Base-by-base conservation (phyloP, 208 protist species). In the Trypanosoma congolense region DNA sequence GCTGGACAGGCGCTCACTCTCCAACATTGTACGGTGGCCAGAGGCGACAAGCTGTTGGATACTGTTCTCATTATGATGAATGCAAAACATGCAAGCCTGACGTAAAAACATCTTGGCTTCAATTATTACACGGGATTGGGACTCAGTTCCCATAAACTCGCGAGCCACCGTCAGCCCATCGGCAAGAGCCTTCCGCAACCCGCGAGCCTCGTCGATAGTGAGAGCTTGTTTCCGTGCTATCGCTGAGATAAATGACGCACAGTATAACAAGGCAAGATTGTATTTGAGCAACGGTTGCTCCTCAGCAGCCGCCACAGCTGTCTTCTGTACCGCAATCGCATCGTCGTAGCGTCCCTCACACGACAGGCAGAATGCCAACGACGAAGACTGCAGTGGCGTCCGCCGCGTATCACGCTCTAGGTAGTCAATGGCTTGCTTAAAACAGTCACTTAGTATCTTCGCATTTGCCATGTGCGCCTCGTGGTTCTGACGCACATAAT, bases 381-480 rank as follows among this genome's bases (percentile, higher is more conserved):
- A 74, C 2, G 75, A 75, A 36, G 76, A 60, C 71, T 91, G 83
- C 47, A 76, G 51, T 18, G 75, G 65, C 25, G 70, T 79, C 18
- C 67, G 70, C 46, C 75, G 62, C 29, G 46, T 41, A 24, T 60
- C 56, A 33, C 50, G 38, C 31, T 53, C 56, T 16, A 87, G 71
- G 63, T 93, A 83, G 62, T 93, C 80, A 24, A 83, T 72, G 9
- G 83, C 82, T 56, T 83, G 75, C 65, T 87, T 84, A 70, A 85
- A 91, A 53, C 76, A 56, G 28, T 84, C 80, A 49, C 72, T 77
- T 40, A 80, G 70, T 56, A 75, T 73, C 65, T 87, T 87, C 35
- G 86, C 79, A 58, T 83, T 90, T 16, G 87, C 77, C 44, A 82
- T 84, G 64, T 91, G 77, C 5, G 63, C 75, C 24, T 72, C 60